Conservation (phyloP, 2,329 filamentous ascomycete species). For the Fusarium tupiense region DNA sequence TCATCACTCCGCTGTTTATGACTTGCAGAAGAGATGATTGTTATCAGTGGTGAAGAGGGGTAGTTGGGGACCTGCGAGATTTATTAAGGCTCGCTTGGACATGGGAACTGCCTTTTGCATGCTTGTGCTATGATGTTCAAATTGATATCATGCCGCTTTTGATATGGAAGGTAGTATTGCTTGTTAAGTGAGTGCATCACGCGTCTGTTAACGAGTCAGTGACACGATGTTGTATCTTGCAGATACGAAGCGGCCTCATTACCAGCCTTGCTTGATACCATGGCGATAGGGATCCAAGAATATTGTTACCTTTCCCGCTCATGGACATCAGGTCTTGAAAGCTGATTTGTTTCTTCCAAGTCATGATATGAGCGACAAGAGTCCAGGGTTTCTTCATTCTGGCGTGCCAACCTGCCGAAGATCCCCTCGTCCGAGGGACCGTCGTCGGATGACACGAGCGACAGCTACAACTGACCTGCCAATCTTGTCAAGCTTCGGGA, state of each 20-base stretch:
- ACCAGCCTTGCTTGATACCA: neutral
- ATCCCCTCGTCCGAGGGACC: neutral
- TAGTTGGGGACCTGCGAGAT: neutral
- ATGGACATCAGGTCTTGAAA: accelerated
- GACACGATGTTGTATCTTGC: neutral
- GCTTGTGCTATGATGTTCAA: neutral
- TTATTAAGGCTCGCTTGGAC: neutral
- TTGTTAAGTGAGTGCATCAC: neutral
- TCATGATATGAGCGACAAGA: neutral
- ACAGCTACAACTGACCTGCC: neutral
- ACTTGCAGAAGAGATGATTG: neutral
- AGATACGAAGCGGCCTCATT: neutral
- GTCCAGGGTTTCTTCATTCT: neutral
- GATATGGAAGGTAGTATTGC: conserved; percentile 11
- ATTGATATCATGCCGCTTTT: neutral
- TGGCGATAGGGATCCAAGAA: accelerated
- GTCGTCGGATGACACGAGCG: too few relatives aligned
- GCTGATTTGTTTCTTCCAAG: accelerated
- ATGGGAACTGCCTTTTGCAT: conserved; percentile 3
- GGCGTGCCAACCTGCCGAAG: accelerated
- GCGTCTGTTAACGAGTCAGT: neutral
- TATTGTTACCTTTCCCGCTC: accelerated
- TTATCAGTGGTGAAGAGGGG: conserved; percentile 2
- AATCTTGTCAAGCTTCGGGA: neutral
- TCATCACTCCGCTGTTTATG: neutral